Evolutionary conservation across 768 basidiomycete genomes (phyloP), one percentile per base, ranked within the genome.

Genomic region (Lactarius hatsudake): DNA sequence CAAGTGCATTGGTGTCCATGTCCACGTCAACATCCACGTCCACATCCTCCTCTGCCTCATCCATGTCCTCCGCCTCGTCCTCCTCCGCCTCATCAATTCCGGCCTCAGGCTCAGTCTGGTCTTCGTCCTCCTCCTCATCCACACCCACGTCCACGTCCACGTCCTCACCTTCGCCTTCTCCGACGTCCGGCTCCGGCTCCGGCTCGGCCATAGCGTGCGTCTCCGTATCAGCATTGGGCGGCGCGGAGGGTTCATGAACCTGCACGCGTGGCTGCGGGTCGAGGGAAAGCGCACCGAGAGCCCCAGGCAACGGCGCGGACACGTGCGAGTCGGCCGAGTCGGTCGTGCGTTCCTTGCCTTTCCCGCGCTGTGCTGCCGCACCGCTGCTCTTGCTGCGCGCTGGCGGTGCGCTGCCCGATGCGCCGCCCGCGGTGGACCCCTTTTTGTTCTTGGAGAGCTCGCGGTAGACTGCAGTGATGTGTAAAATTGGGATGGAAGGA

Each of bases 381-480:
- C 43, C 9, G 20, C 45, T 32, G 1, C 23, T 59, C 32, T 64
- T 71, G n/a, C 57, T 62, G 34, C 62, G 70, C 30, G 42, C 58
- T 48, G 54, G 71, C 12, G 17, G 72, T 71, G 65, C 78, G 64
- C 72, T 79, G 42, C 32, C 59, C 74, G 68, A 66, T 4, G 57
- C 60, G 34, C 65, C 58, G 5, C 56, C 65, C 6, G 56, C 61
- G 1, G 43, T 69, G 72, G 34, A 75, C 72, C 78, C 80, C 76
- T 88, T 90, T 75, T 86, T 86, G 6, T 80, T 81, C 73, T 89
- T 91, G 3, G 82, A 74, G 23, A 81, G 77, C 48, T 89, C 86
- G 65, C 89, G 87, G 69, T 88, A 91, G 26, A 85, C 90, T 91
- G 71, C 18, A 3, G 2, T 5, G 28, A 15, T 12, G n/a, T 67